Evolutionary conservation across 164 flowering plant species (phyloP).

Genomic region (Berberis thunbergii): DNA sequence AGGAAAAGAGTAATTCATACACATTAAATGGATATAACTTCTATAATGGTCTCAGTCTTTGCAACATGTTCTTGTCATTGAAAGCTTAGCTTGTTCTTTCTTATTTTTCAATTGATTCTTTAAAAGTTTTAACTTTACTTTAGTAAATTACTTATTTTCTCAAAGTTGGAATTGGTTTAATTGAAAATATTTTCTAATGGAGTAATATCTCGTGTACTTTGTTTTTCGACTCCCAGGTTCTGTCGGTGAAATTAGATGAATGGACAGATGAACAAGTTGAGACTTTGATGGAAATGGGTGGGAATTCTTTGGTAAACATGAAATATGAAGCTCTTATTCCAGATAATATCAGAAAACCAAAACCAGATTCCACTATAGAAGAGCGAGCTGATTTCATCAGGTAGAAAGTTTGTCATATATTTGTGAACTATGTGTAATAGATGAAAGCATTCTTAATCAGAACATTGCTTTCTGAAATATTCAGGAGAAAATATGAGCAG

Average conservation of each 20-base stretch:
- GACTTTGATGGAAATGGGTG: conserved; percentile 51
- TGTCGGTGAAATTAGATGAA: conserved; percentile 89
- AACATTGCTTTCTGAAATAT: conserved; percentile 11
- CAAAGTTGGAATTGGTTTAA: too few relatives aligned
- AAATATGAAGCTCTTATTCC: conserved; percentile 80
- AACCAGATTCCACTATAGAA: conserved; percentile 58
- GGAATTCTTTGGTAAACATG: conserved; percentile 53
- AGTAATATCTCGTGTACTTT: background rate
- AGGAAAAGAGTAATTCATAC: too few relatives aligned
- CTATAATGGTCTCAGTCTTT: too few relatives aligned
- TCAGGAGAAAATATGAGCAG: conserved; percentile 86
- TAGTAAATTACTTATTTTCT: background rate
- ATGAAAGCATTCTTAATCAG: conserved; percentile 11
- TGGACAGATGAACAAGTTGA: conserved; percentile 93
- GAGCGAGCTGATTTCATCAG: conserved; percentile 79
- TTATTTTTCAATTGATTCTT: background rate
- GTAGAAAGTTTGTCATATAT: conserved; percentile 21
- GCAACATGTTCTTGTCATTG: too few relatives aligned
- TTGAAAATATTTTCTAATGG: background rate
- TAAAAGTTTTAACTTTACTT: background rate
- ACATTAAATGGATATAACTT: too few relatives aligned
- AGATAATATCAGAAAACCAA: conserved; percentile 47
- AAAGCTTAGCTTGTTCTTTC: background rate
- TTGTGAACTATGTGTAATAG: background rate
- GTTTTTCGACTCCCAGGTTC: conserved; percentile 39